Conservation (phyloP, 495 filamentous ascomycete genomes). For the Venustampulla echinocandica region DNA sequence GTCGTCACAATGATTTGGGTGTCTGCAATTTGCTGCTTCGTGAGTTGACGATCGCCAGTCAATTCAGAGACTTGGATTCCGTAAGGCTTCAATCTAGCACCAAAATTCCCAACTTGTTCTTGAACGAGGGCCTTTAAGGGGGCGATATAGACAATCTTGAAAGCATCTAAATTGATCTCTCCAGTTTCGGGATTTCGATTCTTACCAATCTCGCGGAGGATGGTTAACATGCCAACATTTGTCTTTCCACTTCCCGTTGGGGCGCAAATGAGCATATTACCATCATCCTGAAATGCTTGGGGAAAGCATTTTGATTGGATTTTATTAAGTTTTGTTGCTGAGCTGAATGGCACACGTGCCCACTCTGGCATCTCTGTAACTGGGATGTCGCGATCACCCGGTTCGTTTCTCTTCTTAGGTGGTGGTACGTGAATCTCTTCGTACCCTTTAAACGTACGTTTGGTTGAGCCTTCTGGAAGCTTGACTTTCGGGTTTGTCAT, state of each 20-base stretch:
- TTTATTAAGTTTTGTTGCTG: slow-evolving; percentile 70
- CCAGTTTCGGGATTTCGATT: slow-evolving; percentile 78
- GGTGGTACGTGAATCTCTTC: slow-evolving; percentile 96
- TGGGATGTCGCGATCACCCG: slow-evolving; percentile 70
- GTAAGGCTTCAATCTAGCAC: slow-evolving; percentile 79
- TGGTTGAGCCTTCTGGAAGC: slow-evolving; percentile 90
- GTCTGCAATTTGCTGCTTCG: slow-evolving; percentile 95
- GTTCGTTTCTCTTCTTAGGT: slow-evolving; percentile 73
- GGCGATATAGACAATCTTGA: slow-evolving; percentile 95
- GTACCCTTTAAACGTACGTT: slow-evolving; percentile 92
- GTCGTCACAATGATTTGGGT: slow-evolving; percentile 99
- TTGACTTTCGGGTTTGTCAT: slow-evolving; percentile 97
- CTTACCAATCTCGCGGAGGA: slow-evolving; percentile 94
- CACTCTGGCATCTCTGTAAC: slow-evolving; percentile 86
- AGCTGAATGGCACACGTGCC: slow-evolving; percentile 79
- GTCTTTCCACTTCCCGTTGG: slow-evolving; percentile 98
- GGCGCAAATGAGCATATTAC: slow-evolving; percentile 95
- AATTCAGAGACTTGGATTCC: slow-evolving; percentile 89
- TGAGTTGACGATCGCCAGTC: slow-evolving; percentile 95
- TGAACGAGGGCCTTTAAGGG: slow-evolving; percentile 92
- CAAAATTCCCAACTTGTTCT: slow-evolving; percentile 96
- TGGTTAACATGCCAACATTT: slow-evolving; percentile 96
- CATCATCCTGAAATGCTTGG: slow-evolving; percentile 85
- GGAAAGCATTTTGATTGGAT: slow-evolving; percentile 92
- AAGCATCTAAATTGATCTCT: slow-evolving; percentile 86